These are phyloP conservation scores for Pichia sp. DNA, from an alignment of 1,139 yeast species.

Conservation along the genomic window DNA sequence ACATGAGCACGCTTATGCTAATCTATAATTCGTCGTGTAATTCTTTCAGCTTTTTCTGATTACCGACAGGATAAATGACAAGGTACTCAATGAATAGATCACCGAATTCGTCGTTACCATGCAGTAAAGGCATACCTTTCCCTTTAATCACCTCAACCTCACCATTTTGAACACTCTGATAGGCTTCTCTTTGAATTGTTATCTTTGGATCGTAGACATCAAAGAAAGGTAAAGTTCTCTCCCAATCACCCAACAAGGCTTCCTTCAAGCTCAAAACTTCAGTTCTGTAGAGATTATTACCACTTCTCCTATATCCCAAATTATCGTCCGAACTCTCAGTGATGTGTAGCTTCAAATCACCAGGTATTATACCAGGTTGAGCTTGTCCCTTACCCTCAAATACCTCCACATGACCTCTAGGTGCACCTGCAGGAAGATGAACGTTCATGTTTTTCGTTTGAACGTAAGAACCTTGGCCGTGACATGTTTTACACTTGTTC, in stretches of 20 bases:
- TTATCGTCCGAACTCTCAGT: constrained; percentile 46
- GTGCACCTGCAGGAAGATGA: constrained; percentile 63
- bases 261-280: constrained; percentile 70
- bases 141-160: constrained; percentile 64
- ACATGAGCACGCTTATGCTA: too few relatives aligned
- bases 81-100: constrained; percentile 51
- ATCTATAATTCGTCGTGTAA: constrained; percentile 24
- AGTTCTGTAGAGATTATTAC: constrained; percentile 66
- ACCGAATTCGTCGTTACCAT: constrained; percentile 54
- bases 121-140: constrained; percentile 75
- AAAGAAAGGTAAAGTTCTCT: constrained; percentile 54
- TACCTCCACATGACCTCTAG: constrained; percentile 51
- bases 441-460: constrained; percentile 53
- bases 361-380: constrained; percentile 74
- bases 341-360: constrained; percentile 61
- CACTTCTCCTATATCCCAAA: constrained; percentile 83
- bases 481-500: constrained; percentile 59
- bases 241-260: constrained; percentile 77
- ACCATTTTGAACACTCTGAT: constrained; percentile 52
- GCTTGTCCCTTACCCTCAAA: constrained; percentile 78
- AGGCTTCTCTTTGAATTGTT: constrained; percentile 40
- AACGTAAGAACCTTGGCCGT: constrained; percentile 59
- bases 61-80: constrained; percentile 24
- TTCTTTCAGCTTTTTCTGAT: constrained; percentile 14
- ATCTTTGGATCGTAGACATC: constrained; percentile 49